Evolutionary conservation across 1,139 yeast species (phyloP).

Genomic region (Schwanniomyces etchellsii): DNA sequence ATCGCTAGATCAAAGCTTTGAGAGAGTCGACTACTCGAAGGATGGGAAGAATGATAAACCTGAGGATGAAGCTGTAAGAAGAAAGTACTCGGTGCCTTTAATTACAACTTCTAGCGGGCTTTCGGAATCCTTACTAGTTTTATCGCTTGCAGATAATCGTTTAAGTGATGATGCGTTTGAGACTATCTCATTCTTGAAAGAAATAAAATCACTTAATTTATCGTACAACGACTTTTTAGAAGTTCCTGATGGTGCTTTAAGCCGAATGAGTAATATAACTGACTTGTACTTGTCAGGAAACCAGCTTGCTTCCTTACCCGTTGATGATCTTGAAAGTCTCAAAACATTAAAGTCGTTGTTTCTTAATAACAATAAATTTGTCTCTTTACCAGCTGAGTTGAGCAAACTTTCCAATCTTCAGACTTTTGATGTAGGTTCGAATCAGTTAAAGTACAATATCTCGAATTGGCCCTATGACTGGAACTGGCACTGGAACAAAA

Average conservation of each 20-base stretch:
- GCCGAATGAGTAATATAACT: conserved; percentile 51
- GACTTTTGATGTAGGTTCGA: conserved; percentile 87
- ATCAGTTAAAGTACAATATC: conserved; percentile 83
- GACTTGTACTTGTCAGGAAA: conserved; percentile 86
- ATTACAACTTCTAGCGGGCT: conserved; percentile 23
- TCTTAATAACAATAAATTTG: conserved; percentile 79
- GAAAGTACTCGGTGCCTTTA: conserved; percentile 5
- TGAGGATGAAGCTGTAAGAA: not conserved
- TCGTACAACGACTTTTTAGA: conserved; percentile 83
- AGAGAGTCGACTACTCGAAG: not conserved
- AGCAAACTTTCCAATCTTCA: conserved; percentile 61
- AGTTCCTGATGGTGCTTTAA: conserved; percentile 66
- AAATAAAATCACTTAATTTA: conserved; percentile 62
- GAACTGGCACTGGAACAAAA: conserved; percentile 91
- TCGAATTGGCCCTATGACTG: conserved; percentile 95
- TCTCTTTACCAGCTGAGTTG: conserved; percentile 84
- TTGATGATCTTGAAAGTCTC: conserved; percentile 73
- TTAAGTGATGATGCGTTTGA: conserved; percentile 75
- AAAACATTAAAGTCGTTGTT: conserved; percentile 55
- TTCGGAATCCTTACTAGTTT: conserved; percentile 47
- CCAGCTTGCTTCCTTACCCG: conserved; percentile 69
- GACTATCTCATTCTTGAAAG: conserved; percentile 52
- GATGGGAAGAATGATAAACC: not conserved
- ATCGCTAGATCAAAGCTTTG: not conserved
- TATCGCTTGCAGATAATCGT: conserved; percentile 79